phyloP scores from a whole-genome alignment of 2,329 filamentous ascomycete species.

The Emmonsiellopsis sp. region DNA sequence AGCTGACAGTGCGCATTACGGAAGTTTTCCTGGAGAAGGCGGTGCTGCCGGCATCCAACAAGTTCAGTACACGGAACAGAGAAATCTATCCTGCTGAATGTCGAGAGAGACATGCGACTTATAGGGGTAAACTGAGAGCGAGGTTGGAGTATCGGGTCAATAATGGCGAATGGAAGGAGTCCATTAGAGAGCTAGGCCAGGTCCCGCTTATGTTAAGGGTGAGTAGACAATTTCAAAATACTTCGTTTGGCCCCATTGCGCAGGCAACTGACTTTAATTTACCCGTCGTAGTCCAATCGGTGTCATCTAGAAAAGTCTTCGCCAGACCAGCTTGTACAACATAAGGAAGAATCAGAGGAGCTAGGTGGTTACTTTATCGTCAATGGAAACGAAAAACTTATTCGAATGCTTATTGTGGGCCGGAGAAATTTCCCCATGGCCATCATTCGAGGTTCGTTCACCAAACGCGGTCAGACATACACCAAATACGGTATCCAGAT shows the following conservation, averaged over 20 bases:
- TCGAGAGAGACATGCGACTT: slow-evolving; percentile 85
- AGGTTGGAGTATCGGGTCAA: slow-evolving; percentile 82
- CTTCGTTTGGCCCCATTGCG: slow-evolving; percentile 1
- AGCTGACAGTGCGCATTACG: slow-evolving; percentile 67
- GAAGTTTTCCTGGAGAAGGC: slow-evolving; percentile 77
- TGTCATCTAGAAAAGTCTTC: slow-evolving; percentile 85
- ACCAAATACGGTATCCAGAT: slow-evolving; percentile 86
- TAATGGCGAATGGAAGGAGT: slow-evolving; percentile 72
- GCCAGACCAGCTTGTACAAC: slow-evolving; percentile 70
- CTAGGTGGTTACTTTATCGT: slow-evolving; percentile 95
- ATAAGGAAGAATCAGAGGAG: slow-evolving; percentile 93
- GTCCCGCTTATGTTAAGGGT: slow-evolving; percentile 91
- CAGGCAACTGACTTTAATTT: not conserved
- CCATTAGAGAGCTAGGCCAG: slow-evolving; percentile 75
- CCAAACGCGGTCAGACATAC: slow-evolving; percentile 76
- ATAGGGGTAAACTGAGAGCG: slow-evolving; percentile 75
- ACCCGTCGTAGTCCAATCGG: slow-evolving; percentile 59
- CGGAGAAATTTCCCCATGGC: slow-evolving; percentile 92
- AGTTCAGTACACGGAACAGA: slow-evolving; percentile 66
- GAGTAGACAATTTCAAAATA: slow-evolving; percentile 21
- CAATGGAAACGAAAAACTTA: slow-evolving; percentile 94
- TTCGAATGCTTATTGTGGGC: slow-evolving; percentile 83
- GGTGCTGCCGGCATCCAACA: slow-evolving; percentile 70
- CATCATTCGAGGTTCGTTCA: slow-evolving; percentile 83
- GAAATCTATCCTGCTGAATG: slow-evolving; percentile 88